Percentiles rank a stretch among this genome's conserved stretches.
phyloP scores from a whole-genome alignment of 805 yeast species.

The Candida boleticola region DNA sequence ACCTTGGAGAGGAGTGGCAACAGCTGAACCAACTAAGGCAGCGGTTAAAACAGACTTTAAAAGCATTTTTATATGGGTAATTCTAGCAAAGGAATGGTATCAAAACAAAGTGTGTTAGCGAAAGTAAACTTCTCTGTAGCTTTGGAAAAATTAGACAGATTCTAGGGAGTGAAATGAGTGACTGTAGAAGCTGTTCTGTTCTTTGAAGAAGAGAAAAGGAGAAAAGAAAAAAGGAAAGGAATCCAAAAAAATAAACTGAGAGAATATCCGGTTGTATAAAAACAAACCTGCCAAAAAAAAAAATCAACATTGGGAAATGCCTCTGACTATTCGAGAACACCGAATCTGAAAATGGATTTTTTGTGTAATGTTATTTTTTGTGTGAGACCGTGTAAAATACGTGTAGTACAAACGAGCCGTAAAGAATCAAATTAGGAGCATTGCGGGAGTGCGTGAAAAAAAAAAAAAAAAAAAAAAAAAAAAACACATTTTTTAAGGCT shows the following conservation, averaged over 20 bases:
- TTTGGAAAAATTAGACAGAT: constrained; percentile 19
- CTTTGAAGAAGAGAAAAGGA: constrained; percentile 13
- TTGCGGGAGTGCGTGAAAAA: neutral
- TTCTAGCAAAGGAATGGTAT: neutral
- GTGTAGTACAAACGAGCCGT: neutral
- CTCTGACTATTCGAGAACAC: neutral
- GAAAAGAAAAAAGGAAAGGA: constrained; percentile 1
- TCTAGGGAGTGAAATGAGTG: constrained; percentile 29
- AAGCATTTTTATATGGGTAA: constrained; percentile 50
- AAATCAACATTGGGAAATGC: constrained; percentile 4
- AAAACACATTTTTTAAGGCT: neutral
- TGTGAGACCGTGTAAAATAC: neutral
- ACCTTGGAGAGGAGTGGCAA: constrained; percentile 61
- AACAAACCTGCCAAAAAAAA: constrained; percentile 3
- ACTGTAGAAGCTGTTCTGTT: constrained; percentile 31
- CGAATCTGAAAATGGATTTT: neutral
- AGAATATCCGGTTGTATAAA: neutral
- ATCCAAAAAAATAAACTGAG: neutral
- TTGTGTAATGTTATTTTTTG: neutral
- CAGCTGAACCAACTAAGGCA: constrained; percentile 46
- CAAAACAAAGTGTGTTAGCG: constrained; percentile 10
- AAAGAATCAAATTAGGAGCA: neutral
- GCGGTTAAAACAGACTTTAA: constrained; percentile 49
- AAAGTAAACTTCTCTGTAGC: constrained; percentile 1
- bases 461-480: too few species aligned